Conservation (phyloP, 176 grass and related monocot species). For the Oryza punctata region DNA sequence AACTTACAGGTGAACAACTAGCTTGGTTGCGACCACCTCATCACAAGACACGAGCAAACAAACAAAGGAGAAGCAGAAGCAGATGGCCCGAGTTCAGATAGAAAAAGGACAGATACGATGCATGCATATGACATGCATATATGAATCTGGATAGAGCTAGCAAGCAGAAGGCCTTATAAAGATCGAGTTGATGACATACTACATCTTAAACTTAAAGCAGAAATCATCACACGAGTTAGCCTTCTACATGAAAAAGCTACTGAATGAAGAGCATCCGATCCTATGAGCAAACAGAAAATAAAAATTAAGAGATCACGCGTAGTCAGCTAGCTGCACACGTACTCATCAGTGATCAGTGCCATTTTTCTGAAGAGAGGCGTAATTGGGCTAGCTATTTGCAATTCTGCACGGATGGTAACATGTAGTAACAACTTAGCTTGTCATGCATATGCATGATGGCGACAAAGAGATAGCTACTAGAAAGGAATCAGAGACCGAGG, state of each 20-base stretch:
- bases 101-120: conserved; percentile 18
- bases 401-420: no score
- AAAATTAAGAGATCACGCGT: no score
- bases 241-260: neutral
- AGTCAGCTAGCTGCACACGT: no score
- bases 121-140: neutral
- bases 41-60: conserved; percentile 24
- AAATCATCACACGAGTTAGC: neutral
- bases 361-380: no score
- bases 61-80: conserved; percentile 39
- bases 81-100: neutral
- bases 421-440: no score
- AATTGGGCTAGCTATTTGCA: no score
- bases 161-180: neutral
- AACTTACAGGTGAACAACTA: conserved; percentile 23
- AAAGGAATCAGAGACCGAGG: no score
- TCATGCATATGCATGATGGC: no score
- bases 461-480: no score
- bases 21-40: neutral
- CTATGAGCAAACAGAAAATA: neutral
- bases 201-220: neutral
- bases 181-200: neutral
- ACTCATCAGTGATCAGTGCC: no score
- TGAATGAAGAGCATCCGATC: neutral
- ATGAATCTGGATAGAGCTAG: neutral